phyloP scores from a whole-genome alignment of 192 early-diverging fungal genomes.

The Irineochytrium annulatum region DNA sequence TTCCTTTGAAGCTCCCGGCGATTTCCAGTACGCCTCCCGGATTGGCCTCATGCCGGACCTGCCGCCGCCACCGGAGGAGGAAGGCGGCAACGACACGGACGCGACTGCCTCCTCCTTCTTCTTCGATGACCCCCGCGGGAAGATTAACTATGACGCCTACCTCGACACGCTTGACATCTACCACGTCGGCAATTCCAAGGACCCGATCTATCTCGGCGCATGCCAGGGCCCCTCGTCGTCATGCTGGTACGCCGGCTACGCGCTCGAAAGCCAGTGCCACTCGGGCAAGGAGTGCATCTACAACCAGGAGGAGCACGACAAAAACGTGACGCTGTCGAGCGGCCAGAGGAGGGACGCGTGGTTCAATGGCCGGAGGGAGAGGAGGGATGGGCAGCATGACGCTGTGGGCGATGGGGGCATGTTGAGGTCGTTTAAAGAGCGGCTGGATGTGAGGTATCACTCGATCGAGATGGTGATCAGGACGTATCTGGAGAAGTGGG shows the following conservation, averaged over 20 bases:
- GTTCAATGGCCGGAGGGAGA: too few relatives aligned
- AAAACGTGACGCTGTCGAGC: not conserved
- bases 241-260: constrained; percentile 72
- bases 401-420: too few relatives aligned
- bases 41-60: constrained; percentile 68
- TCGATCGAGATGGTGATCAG: constrained; percentile 76
- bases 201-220: constrained; percentile 85
- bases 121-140: constrained; percentile 25
- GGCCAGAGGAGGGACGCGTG: too few relatives aligned
- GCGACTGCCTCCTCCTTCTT: not conserved
- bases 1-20: constrained; percentile 81
- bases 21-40: constrained; percentile 68
- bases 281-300: constrained; percentile 56
- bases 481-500: constrained; percentile 41
- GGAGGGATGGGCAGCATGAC: too few relatives aligned
- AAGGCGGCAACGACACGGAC: not conserved
- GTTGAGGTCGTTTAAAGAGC: not conserved
- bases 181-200: constrained; percentile 86
- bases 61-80: not conserved
- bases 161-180: constrained; percentile 67
- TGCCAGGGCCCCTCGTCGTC: constrained; percentile 63
- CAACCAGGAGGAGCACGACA: constrained; percentile 8
- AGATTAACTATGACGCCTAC: constrained; percentile 41
- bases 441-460: constrained; percentile 63
- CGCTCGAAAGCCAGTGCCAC: constrained; percentile 82